phyloP scores from a whole-genome alignment of 176 grass and related monocot genomes.

The Leersia perrieri region DNA sequence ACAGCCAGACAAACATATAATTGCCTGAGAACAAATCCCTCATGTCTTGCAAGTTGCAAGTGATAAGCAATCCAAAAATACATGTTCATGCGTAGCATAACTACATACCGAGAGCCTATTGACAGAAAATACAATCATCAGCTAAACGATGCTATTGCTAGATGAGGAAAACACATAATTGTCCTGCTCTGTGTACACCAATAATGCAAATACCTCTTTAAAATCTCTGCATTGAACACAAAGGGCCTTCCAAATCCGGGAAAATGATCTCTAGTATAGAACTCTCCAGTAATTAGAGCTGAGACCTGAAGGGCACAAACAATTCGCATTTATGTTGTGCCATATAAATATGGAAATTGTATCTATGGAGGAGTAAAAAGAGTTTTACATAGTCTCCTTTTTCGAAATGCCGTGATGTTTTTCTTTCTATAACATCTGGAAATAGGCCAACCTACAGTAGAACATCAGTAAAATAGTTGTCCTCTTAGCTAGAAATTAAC shows the following conservation, averaged over 20 bases:
- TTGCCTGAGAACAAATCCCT: background rate
- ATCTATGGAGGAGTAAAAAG: background rate
- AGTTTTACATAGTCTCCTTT: constrained; percentile 76
- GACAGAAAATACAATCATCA: constrained; percentile 10
- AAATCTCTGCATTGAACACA: constrained; percentile 71
- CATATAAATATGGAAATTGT: background rate
- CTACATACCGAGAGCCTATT: background rate
- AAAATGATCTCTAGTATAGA: constrained; percentile 93
- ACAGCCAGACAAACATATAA: background rate
- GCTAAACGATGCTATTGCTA: background rate
- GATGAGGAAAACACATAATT: constrained; percentile 6
- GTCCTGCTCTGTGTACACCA: background rate
- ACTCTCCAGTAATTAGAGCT: constrained; percentile 89
- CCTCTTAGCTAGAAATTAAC: constrained; percentile 12
- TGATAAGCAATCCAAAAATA: background rate
- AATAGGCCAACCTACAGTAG: constrained; percentile 90
- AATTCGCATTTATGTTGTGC: constrained; percentile 16
- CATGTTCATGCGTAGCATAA: background rate
- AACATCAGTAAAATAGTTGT: constrained; percentile 41
- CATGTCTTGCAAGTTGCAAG: background rate
- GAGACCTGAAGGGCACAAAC: constrained; percentile 55
- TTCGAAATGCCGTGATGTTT: constrained; percentile 67
- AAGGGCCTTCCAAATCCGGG: constrained; percentile 95
- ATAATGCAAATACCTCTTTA: constrained; percentile 54
- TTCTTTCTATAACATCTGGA: constrained; percentile 87